Percentiles rank a stretch among this genome's conserved stretches.
These are phyloP conservation scores for Candida tropicalis DNA, from an alignment of 1,139 yeast species.

Conservation along the genomic window DNA sequence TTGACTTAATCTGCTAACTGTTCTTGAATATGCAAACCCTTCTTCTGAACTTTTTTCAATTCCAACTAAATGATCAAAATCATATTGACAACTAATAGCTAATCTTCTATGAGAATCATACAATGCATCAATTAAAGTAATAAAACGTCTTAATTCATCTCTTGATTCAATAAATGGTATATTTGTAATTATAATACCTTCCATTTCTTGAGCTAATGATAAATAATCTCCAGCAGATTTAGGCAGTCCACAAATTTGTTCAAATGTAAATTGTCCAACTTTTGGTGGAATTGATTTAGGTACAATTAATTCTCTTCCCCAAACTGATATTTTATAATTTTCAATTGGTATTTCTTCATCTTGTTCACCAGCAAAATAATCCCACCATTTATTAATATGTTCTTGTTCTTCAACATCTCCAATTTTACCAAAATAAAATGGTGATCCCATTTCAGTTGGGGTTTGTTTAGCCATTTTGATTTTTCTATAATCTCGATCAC, in stretches of 20 bases:
- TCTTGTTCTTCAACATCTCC: constrained; percentile 52
- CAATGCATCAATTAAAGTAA: constrained; percentile 92
- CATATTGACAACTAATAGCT: constrained; percentile 87
- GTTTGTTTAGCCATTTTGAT: constrained; percentile 26
- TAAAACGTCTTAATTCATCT: constrained; percentile 85
- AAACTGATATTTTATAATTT: constrained; percentile 56
- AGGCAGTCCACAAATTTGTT: constrained; percentile 82
- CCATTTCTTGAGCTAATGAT: constrained; percentile 75
- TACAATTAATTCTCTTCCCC: constrained; percentile 84
- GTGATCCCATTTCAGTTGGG: constrained; percentile 64
- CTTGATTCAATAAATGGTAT: constrained; percentile 83
- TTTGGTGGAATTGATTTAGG: constrained; percentile 76
- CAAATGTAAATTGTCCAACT: constrained; percentile 89
- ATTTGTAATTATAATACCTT: constrained; percentile 82
- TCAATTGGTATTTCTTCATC: constrained; percentile 30
- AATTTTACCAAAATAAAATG: constrained; percentile 65
- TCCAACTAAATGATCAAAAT: constrained; percentile 81
- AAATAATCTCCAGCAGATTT: constrained; percentile 96
- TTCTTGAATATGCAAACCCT: constrained; percentile 94
- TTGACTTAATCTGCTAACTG: constrained; percentile 84
- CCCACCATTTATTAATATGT: constrained; percentile 81
- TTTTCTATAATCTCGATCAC: constrained; percentile 93
- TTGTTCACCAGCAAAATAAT: constrained; percentile 60
- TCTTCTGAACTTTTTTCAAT: constrained; percentile 86
- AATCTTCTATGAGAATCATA: constrained; percentile 86